Conservation (phyloP, 768 basidiomycete species). For the Amanita fuliginea region DNA sequence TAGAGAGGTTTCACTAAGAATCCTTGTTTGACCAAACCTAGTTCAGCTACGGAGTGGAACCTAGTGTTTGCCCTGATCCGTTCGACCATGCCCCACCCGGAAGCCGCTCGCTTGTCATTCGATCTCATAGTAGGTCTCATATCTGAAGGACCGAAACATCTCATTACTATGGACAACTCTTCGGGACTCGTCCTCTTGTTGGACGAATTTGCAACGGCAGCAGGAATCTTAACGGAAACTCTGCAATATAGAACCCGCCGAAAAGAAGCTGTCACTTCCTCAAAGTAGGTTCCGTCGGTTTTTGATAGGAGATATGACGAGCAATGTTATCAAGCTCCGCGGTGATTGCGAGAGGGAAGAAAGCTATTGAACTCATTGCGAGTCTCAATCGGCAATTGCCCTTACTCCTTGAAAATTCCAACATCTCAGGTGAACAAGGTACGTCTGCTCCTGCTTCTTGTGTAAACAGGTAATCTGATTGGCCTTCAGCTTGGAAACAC, state of each 20-base stretch:
- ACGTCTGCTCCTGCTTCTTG: neutral
- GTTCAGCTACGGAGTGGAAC: conserved; percentile 94
- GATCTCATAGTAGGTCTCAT: conserved; percentile 62
- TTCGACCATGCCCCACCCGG: conserved; percentile 75
- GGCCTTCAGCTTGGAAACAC: conserved; percentile 56
- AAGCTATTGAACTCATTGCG: conserved; percentile 72
- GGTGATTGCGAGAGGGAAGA: conserved; percentile 67
- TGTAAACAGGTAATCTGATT: neutral
- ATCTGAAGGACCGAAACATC: conserved; percentile 45
- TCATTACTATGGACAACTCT: conserved; percentile 71
- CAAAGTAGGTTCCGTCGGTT: conserved; percentile 32
- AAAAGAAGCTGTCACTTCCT: conserved; percentile 33
- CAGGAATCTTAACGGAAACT: conserved; percentile 46
- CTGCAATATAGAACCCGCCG: conserved; percentile 45
- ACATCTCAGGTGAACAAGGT: conserved; percentile 33
- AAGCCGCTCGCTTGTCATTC: conserved; percentile 80
- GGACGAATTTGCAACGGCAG: conserved; percentile 77
- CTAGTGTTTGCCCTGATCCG: conserved; percentile 81
- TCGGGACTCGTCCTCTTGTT: conserved; percentile 67
- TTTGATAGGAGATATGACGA: conserved; percentile 3
- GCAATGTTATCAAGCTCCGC: conserved; percentile 42
- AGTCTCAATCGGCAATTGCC: conserved; percentile 60
- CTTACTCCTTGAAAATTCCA: conserved; percentile 39
- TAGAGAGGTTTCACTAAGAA: neutral
- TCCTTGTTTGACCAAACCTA: conserved; percentile 16